These are phyloP conservation scores for Boletus speciosus DNA, from an alignment of 768 basidiomycete species.

Conservation along the genomic window DNA sequence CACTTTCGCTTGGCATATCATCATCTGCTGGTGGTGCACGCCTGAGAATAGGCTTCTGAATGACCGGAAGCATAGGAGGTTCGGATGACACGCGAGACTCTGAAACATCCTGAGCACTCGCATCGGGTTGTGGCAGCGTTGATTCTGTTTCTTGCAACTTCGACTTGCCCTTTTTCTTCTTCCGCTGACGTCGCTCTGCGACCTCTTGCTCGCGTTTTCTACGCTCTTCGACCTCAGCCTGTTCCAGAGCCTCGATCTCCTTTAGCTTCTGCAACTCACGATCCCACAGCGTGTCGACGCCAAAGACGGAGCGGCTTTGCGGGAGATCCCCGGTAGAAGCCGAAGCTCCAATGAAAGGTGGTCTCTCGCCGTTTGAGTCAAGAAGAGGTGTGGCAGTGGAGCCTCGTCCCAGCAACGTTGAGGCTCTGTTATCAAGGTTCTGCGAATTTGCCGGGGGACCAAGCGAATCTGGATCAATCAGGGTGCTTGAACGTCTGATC, in stretches of 20 bases:
- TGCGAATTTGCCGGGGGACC: constrained; percentile 46
- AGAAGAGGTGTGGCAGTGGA: constrained; percentile 67
- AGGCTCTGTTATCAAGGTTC: constrained; percentile 41
- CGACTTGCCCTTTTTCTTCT: constrained; percentile 42
- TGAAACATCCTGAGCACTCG: constrained; percentile 32
- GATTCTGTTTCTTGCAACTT: constrained; percentile 44
- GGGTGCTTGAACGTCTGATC: constrained; percentile 54
- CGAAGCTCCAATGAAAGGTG: constrained; percentile 29
- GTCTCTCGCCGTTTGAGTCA: constrained; percentile 48
- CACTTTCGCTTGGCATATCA: constrained; percentile 50
- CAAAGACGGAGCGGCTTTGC: constrained; percentile 79
- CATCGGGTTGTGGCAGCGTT: constrained; percentile 22
- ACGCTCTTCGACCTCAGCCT: constrained; percentile 50
- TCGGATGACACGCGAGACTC: constrained; percentile 17
- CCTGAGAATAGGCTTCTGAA: constrained; percentile 33
- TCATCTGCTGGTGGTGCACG: constrained; percentile 32
- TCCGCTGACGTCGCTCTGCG: constrained; percentile 34
- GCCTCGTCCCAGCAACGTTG: constrained; percentile 42
- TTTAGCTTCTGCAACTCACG: constrained; percentile 78
- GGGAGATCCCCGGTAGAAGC: constrained; percentile 34
- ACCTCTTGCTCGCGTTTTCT: constrained; percentile 45
- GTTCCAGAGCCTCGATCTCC: constrained; percentile 70
- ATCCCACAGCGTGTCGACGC: constrained; percentile 92
- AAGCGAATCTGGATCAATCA: constrained; percentile 70
- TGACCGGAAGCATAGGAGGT: constrained; percentile 33